Evolutionary conservation across 176 grass and related monocot species (phyloP).

Genomic region (Eremochloa ophiuroides): DNA sequence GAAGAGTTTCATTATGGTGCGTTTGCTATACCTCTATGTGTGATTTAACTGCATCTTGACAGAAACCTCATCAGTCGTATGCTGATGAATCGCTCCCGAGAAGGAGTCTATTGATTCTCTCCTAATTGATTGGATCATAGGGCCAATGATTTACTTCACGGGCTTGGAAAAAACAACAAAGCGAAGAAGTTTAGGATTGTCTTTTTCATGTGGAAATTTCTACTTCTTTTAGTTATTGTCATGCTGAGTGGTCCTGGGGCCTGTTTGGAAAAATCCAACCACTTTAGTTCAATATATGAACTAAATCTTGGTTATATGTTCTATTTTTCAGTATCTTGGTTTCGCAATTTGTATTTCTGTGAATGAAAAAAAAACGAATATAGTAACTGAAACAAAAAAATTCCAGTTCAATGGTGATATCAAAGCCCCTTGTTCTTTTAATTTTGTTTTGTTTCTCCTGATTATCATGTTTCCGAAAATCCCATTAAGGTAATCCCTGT

Average conservation of each 20-base stretch:
- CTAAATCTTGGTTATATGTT: neutral
- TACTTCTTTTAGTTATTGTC: neutral
- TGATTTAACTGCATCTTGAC: conserved; percentile 13
- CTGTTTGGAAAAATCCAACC: neutral
- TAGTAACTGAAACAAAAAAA: neutral
- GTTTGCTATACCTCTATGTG: neutral
- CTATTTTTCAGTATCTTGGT: neutral
- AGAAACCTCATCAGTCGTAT: too few species aligned
- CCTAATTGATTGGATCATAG: too few species aligned
- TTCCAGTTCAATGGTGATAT: neutral
- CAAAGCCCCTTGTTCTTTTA: neutral
- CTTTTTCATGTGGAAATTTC: too few species aligned
- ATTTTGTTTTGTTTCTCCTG: neutral
- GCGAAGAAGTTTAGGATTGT: too few species aligned
- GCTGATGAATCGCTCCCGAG: too few species aligned
- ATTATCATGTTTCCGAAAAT: neutral
- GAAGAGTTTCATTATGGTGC: neutral
- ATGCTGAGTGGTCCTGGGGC: neutral
- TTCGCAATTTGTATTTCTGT: neutral
- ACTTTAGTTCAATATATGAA: neutral
- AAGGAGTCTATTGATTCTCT: too few species aligned
- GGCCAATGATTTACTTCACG: too few species aligned
- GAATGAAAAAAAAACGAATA: neutral
- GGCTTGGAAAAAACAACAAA: too few species aligned
- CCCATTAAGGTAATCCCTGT: neutral